Conservation (phyloP, 331 rosid species). For the Arachis monticola region DNA sequence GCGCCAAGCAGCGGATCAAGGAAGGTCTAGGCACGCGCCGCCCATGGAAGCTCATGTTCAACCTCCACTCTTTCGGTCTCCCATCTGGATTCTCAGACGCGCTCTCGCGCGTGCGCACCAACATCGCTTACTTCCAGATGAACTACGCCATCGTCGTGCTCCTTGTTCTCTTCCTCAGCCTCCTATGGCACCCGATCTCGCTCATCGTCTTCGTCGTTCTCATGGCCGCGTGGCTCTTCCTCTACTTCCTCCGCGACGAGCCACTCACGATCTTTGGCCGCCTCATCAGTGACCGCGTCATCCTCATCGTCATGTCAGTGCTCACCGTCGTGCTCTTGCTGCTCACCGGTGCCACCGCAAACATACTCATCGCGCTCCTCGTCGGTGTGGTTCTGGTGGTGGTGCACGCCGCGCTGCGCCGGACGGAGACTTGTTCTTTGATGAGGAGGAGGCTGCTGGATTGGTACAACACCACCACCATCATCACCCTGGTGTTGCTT, state of each 20-base stretch:
- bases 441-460: constrained; percentile 52
- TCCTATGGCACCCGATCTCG: constrained; percentile 70
- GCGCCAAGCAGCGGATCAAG: constrained; percentile 57
- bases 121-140: constrained; percentile 59
- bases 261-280: constrained; percentile 54
- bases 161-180: constrained; percentile 52
- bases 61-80: constrained; percentile 42
- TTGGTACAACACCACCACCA: background rate
- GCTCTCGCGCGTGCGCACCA: constrained; percentile 42
- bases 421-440: constrained; percentile 53
- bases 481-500: constrained; percentile 27
- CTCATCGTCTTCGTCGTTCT: constrained; percentile 54
- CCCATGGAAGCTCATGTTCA: constrained; percentile 70
- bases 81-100: constrained; percentile 49
- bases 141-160: constrained; percentile 64
- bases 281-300: constrained; percentile 56
- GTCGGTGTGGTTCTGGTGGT: constrained; percentile 47
- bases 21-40: constrained; percentile 58
- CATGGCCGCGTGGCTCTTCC: constrained; percentile 64
- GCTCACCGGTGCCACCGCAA: constrained; percentile 48
- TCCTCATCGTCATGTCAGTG: constrained; percentile 47
- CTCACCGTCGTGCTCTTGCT: constrained; percentile 56
- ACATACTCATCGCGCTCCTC: constrained; percentile 54
- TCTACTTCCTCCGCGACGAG: constrained; percentile 76
- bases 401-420: constrained; percentile 61